A percentile compares a stretch with the other conserved stretches of the same genome.
Evolutionary conservation across 1,139 yeast species (phyloP).

Genomic region (Geotrichum klebahnii): DNA sequence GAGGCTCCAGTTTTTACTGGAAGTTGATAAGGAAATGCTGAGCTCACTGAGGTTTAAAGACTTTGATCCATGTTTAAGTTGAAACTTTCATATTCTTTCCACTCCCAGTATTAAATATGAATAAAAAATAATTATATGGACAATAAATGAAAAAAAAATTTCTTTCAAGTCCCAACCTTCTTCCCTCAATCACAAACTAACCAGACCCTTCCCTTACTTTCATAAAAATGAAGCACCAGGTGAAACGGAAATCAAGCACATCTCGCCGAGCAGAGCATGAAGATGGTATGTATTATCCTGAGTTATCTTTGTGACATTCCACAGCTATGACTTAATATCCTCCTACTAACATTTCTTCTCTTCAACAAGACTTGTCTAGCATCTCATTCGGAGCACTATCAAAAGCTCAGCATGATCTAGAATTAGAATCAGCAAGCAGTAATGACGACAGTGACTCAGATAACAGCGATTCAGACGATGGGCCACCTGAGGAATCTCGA

Average conservation of each 20-base stretch:
- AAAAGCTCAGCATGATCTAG: constrained; percentile 52
- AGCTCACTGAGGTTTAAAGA: no score
- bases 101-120: no score
- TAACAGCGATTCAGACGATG: constrained; percentile 27
- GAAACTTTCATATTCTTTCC: no score
- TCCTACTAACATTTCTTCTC: neutral
- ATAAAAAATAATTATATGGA: no score
- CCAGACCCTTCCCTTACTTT: no score
- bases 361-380: constrained; percentile 23
- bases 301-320: neutral
- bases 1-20: no score
- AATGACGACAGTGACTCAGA: constrained; percentile 20
- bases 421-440: constrained; percentile 27
- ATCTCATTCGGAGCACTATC: constrained; percentile 59
- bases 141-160: no score
- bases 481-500: constrained; percentile 27
- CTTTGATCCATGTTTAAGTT: no score
- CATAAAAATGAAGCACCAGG: neutral
- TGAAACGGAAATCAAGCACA: neutral
- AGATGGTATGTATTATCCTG: constrained; percentile 1
- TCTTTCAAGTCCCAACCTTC: no score
- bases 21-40: no score
- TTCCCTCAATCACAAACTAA: no score
- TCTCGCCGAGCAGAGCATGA: neutral
- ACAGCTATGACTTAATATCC: neutral